A percentile compares a stretch with the other conserved stretches of the same genome.
phyloP scores from a whole-genome alignment of 2,329 filamentous ascomycete genomes.

The Venturia oleaginea region DNA sequence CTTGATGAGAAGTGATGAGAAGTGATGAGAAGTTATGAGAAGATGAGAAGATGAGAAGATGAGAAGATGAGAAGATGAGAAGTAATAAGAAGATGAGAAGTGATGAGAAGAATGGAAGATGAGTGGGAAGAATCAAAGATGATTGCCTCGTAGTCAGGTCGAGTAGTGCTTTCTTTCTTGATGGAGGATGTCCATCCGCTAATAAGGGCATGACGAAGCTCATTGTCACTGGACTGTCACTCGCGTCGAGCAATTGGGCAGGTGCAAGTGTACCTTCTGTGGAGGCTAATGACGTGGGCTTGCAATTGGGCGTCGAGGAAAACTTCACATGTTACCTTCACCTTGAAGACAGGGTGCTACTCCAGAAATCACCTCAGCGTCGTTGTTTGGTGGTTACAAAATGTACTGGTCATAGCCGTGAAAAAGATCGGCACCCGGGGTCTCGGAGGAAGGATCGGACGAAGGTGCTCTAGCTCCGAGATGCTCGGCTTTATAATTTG shows the following conservation, averaged over 20 bases:
- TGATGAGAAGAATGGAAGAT: not conserved
- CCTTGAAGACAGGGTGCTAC: not conserved
- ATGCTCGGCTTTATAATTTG: not conserved
- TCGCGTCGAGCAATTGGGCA: not conserved
- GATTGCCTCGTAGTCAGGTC: too few relatives aligned
- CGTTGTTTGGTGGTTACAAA: not conserved
- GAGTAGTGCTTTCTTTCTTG: too few relatives aligned
- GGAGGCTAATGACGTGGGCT: too few relatives aligned
- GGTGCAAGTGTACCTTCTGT: too few relatives aligned
- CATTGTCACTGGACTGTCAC: not conserved
- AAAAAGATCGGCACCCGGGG: not conserved
- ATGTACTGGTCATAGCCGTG: not conserved
- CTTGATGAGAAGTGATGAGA: too few relatives aligned
- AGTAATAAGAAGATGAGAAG: too few relatives aligned
- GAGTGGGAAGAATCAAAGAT: too few relatives aligned
- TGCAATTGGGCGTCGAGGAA: not conserved
- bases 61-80: not conserved
- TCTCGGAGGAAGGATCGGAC: not conserved
- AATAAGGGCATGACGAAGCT: not conserved
- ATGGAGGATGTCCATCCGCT: too few relatives aligned
- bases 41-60: not conserved
- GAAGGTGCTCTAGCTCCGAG: not conserved
- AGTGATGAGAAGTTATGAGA: not conserved
- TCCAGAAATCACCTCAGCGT: not conserved
- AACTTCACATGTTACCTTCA: not conserved